These are phyloP conservation scores for Kwoniella bestiolae DNA, from an alignment of 768 basidiomycete species.

Conservation along the genomic window DNA sequence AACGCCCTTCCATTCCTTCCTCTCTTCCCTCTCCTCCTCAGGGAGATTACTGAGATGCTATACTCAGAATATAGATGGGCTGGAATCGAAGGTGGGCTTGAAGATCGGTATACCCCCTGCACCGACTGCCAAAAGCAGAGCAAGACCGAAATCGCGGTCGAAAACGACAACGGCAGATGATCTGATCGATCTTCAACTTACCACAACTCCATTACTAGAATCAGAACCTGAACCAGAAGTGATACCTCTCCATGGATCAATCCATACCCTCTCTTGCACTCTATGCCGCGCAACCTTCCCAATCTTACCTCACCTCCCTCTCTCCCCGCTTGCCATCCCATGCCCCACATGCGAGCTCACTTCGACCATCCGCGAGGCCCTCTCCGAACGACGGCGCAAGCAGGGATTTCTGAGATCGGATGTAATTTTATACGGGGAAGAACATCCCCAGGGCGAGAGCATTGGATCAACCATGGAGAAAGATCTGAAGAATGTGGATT, in stretches of 20 bases:
- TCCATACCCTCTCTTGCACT: constrained; percentile 78
- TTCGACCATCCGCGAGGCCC: constrained; percentile 70
- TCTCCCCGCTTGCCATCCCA: constrained; percentile 67
- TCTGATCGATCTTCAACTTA: constrained; percentile 1
- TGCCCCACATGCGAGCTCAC: constrained; percentile 79
- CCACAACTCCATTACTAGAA: neutral
- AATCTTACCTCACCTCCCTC: constrained; percentile 66
- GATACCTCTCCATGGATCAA: constrained; percentile 86
- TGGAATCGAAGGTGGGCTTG: constrained; percentile 84
- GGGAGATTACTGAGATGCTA: constrained; percentile 82
- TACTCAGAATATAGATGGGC: constrained; percentile 91
- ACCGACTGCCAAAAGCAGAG: neutral
- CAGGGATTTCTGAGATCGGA: constrained; percentile 81
- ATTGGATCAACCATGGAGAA: constrained; percentile 82
- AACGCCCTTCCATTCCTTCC: constrained; percentile 77
- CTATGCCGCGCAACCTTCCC: constrained; percentile 76
- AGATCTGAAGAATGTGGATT: constrained; percentile 82
- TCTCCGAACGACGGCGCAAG: constrained; percentile 78
- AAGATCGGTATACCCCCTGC: constrained; percentile 75
- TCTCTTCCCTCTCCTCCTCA: constrained; percentile 74
- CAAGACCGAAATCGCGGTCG: neutral
- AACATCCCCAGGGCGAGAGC: constrained; percentile 77
- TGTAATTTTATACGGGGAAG: constrained; percentile 88
- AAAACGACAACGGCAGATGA: neutral
- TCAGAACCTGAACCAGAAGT: constrained; percentile 61